Evolutionary conservation across 768 basidiomycete species (phyloP).

Genomic region (Antrodiella citrinella): DNA sequence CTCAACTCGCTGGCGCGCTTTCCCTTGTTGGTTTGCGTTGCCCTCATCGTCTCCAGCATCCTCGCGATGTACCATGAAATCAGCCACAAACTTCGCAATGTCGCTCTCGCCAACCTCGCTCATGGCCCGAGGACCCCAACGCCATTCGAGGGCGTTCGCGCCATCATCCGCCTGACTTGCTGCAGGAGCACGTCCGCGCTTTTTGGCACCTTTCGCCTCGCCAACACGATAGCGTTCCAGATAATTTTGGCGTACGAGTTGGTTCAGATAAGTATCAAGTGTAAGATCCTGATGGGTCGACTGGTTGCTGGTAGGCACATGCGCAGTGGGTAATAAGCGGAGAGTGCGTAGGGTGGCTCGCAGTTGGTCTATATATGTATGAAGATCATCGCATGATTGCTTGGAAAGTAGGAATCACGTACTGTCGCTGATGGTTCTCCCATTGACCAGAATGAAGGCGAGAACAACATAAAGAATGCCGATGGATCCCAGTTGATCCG

Average conservation of each 20-base stretch:
- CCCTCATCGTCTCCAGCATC: conserved; percentile 16
- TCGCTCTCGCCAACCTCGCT: conserved; percentile 78
- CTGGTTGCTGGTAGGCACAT: conserved; percentile 43
- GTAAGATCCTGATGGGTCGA: conserved; percentile 43
- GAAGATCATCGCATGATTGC: background rate
- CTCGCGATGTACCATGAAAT: conserved; percentile 57
- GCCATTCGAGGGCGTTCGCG: conserved; percentile 59
- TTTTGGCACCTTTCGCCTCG: conserved; percentile 32
- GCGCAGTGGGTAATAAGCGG: conserved; percentile 41
- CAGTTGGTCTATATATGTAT: conserved; percentile 52
- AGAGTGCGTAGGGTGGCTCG: conserved; percentile 63
- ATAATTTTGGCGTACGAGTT: conserved; percentile 64
- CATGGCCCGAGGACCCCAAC: conserved; percentile 77
- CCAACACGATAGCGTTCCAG: conserved; percentile 60
- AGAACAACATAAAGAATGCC: conserved; percentile 81
- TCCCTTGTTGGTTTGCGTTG: conserved; percentile 10
- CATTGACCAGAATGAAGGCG: conserved; percentile 76
- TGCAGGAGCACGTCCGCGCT: conserved; percentile 45
- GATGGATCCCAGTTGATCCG: conserved; percentile 57
- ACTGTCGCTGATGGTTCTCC: conserved; percentile 71
- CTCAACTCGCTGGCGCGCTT: conserved; percentile 28
- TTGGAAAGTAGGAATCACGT: conserved; percentile 20
- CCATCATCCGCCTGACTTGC: conserved; percentile 30
- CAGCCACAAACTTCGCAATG: conserved; percentile 67
- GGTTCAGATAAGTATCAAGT: conserved; percentile 58